Base-by-base conservation (phyloP, 805 yeast species). In the Wickerhamiella parazyma region DNA sequence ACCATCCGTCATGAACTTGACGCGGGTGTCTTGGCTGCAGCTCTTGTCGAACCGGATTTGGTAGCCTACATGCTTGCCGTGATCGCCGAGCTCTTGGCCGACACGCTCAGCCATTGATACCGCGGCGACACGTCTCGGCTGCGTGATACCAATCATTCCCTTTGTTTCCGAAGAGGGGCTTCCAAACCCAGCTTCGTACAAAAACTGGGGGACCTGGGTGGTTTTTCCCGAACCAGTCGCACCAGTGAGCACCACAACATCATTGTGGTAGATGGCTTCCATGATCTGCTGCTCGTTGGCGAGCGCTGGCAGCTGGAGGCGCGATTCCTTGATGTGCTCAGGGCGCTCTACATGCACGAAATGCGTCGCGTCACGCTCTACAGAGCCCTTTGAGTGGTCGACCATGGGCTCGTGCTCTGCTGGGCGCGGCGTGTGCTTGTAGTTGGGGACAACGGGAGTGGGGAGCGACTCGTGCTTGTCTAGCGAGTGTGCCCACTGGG, bases 141-240 rank as follows among this genome's bases (percentile, higher is more conserved):
- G 98, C 0, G 99, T 91, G 19, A 91, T 70, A 45, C 96, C 98
- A 54, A 91, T 84, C 87, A 89, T 80, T 1, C 97, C 97, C 0
- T 95, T 89, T 10, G 76, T 74, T 6, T 75, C 75, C 6, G 75
- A 65, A 5, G 65, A 63, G 6, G 70, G 69, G 6, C 58, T 51
- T 4, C 95, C 96, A 57, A 80, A 89, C 1, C 97, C 97, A 0
- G 94, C 75, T 62, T 91, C 99, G 56, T 77, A 85, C 36, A 91
- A 63, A 55, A 91, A 91, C 59, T 91, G 99, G 0, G 99, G 98
- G 4, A 91, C 87, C 63, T 91, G 99, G 0, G 99, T 91, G 1
- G 98, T 91, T 60, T 91, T 91, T 63, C 98, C 98, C 2, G 96
- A 86, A 54, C 98, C 98, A 1, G 98, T 91, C 55, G 87, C 97